Percentiles rank a stretch among this genome's conserved stretches.
Conservation (phyloP, 1,139 yeast genomes). For the Scheffersomyces parashehatae region DNA sequence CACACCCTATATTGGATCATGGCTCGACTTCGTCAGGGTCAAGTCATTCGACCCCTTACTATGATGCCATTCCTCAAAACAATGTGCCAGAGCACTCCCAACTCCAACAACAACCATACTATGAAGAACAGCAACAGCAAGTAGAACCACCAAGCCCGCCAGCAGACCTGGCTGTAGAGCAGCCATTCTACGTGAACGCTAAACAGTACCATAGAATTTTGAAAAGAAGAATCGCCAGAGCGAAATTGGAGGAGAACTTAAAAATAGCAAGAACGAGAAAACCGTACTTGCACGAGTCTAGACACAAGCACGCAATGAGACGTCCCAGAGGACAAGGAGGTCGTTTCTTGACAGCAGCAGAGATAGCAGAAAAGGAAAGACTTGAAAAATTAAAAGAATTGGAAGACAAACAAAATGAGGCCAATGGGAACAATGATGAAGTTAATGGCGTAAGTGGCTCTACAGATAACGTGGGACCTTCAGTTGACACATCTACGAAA, state of each 20-base stretch:
- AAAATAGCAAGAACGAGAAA: conserved; percentile 87
- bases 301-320: conserved; percentile 99
- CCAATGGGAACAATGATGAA: not conserved
- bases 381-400: conserved; percentile 49
- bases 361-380: conserved; percentile 81
- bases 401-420: conserved; percentile 22
- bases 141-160: conserved; percentile 6
- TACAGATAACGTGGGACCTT: not conserved
- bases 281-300: conserved; percentile 93
- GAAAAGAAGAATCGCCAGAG: conserved; percentile 90
- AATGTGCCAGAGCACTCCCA: conserved; percentile 7
- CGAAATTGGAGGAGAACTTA: conserved; percentile 84
- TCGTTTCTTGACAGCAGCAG: conserved; percentile 92
- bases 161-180: conserved; percentile 48
- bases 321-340: conserved; percentile 99
- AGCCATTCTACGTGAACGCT: conserved; percentile 96
- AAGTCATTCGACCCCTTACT: conserved; percentile 13
- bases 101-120: conserved; percentile 9
- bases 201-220: conserved; percentile 94
- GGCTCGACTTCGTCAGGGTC: conserved; percentile 13
- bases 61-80: conserved; percentile 8
- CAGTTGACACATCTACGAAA: no score
- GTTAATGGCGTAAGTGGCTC: no score
- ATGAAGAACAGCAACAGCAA: conserved; percentile 9
- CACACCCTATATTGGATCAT: conserved; percentile 1